phyloP scores from a whole-genome alignment of 257 asterid species.

The Gentiana dahurica region DNA sequence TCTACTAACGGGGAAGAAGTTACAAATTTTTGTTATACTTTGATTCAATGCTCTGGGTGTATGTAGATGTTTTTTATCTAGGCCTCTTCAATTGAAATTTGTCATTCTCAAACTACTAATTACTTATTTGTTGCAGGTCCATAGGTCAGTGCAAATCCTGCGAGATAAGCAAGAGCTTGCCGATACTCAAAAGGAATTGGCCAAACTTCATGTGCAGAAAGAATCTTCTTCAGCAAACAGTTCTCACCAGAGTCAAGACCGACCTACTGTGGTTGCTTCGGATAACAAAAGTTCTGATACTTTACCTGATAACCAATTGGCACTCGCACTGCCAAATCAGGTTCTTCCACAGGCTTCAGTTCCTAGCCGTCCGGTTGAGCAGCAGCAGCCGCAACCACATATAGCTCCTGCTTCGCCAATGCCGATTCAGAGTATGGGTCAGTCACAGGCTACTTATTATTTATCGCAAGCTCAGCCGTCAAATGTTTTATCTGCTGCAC shows the following conservation, averaged over 20 bases:
- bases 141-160: slow-evolving; percentile 83
- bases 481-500: slow-evolving; percentile 27
- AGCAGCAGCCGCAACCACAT: slow-evolving; percentile 48
- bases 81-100: not conserved
- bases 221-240: slow-evolving; percentile 42
- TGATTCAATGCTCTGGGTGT: not conserved
- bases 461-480: slow-evolving; percentile 43
- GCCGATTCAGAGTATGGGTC: slow-evolving; percentile 49
- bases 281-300: slow-evolving; percentile 48
- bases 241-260: slow-evolving; percentile 55
- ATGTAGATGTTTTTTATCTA: not conserved
- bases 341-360: slow-evolving; percentile 38
- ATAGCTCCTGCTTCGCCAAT: slow-evolving; percentile 47
- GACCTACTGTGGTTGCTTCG: slow-evolving; percentile 27
- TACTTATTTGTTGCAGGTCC: slow-evolving; percentile 42
- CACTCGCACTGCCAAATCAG: slow-evolving; percentile 91
- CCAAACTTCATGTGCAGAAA: slow-evolving; percentile 79
- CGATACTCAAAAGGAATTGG: slow-evolving; percentile 84
- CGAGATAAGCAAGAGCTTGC: slow-evolving; percentile 97
- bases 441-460: slow-evolving; percentile 40
- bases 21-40: not conserved
- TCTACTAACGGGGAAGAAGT: too few species aligned
- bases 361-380: slow-evolving; percentile 40
- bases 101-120: not conserved
- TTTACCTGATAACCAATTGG: slow-evolving; percentile 52